Conservation (phyloP, 257 asterid genomes). For the Galeopsis tetrahit region DNA sequence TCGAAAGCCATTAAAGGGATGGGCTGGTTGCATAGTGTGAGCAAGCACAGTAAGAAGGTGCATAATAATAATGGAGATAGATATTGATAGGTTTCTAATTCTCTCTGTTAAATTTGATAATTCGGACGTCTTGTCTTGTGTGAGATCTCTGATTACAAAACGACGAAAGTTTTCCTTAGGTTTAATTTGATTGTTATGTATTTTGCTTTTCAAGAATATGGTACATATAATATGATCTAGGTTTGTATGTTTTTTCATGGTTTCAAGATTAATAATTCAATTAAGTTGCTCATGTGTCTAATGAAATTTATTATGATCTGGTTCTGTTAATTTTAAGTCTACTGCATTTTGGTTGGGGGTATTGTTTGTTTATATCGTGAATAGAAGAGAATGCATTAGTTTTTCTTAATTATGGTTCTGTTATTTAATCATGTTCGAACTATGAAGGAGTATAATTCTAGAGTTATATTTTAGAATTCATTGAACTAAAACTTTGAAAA, state of each 20-base stretch:
- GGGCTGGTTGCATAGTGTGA: conserved; percentile 77
- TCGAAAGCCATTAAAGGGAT: conserved; percentile 82
- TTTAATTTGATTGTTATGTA: neutral
- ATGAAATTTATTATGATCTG: neutral
- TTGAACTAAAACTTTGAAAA: no score
- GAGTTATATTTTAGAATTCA: no score
- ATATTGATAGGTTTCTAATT: conserved; percentile 16
- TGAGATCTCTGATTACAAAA: no score
- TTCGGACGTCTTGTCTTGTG: no score
- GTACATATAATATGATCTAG: conserved; percentile 39
- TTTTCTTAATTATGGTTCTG: neutral
- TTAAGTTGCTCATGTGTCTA: neutral
- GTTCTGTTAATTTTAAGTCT: neutral
- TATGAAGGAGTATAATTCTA: no score
- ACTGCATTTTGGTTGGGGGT: neutral
- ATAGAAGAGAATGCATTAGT: neutral
- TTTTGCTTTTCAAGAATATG: conserved; percentile 23
- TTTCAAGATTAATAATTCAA: neutral
- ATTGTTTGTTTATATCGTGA: no score
- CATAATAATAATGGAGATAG: conserved; percentile 66
- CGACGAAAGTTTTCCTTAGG: neutral
- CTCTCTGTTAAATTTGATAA: no score
- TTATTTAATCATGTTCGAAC: no score
- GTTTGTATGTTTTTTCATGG: neutral
- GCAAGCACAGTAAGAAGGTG: conserved; percentile 81